Base-by-base conservation (phyloP, 2,329 filamentous ascomycete species). In the Trichoderma pleuroti region DNA sequence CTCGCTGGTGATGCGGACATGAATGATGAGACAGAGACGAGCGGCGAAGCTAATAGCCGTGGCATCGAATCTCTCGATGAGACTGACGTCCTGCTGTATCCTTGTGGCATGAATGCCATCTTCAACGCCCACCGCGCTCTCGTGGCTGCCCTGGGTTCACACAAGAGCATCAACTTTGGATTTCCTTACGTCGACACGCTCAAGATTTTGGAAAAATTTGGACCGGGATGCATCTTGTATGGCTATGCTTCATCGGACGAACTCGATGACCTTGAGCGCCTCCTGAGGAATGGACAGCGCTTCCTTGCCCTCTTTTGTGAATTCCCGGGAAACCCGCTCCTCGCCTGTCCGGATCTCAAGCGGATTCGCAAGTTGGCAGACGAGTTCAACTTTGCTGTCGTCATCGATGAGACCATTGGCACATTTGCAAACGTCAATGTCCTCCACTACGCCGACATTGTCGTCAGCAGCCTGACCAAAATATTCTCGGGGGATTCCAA, bases 401-500 rank as follows among this genome's bases (percentile, higher is more conserved):
- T 98, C 3, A 88, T 99, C 3, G 96, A 99, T 80, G 96, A 99
- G 81, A 98, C 96, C 0, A 93, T 99, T 72, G 95, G 95, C 75
- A 99, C 96, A 70, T 97, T 98, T 79, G 90, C 97, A 78, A 99
- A 99, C 79, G 91, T 98, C 76, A 93, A 98, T 78, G 93, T 99
- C 5, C 86, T 99, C 6, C 93, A 92, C 3, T 92, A 91, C 77
- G 93, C 93, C 72, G 96, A 99, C 80, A 86, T 98, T 18, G 93
- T 98, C 6, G 95, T 97, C 70, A 97, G 93, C 84, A 97, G 93
- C 78, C 85, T 99, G 71, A 98, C 96, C 62, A 99, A 99, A 81
- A 92, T 98, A 68, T 99, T 99, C 82, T 97, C 93, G 70, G 96
- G 96, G 64, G 96, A 98, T 81, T 96, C 93, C 80, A 98, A 99